Conservation (phyloP, 176 grass and related monocot species). For the Oryza glaberrima region DNA sequence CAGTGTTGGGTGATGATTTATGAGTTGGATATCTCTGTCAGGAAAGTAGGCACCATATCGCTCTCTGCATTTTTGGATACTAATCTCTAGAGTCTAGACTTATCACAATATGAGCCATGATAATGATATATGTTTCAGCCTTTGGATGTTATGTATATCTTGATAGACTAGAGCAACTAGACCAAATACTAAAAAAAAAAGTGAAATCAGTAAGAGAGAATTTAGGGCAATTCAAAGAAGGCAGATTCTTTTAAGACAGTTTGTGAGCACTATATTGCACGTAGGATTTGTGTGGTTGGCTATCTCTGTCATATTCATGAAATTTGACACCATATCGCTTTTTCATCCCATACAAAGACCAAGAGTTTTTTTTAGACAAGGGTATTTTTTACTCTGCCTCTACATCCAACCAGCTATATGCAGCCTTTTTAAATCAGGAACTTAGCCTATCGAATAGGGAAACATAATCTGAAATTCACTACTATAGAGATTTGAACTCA, state of each 20-base stretch:
- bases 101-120: not conserved
- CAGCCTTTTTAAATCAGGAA: too few species aligned
- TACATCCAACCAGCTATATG: too few species aligned
- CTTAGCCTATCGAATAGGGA: too few species aligned
- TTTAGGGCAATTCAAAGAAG: not conserved
- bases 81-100: not conserved
- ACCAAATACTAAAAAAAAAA: not conserved
- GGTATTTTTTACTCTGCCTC: too few species aligned
- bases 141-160: not conserved
- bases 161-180: not conserved
- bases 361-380: too few species aligned
- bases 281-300: not conserved
- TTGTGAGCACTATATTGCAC: not conserved
- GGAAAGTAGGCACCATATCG: not conserved
- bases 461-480: too few species aligned
- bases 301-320: not conserved
- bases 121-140: not conserved
- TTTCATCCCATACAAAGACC: not conserved
- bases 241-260: not conserved
- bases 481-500: too few species aligned
- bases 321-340: not conserved
- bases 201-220: not conserved
- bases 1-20: not conserved
- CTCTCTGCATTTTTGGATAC: not conserved
- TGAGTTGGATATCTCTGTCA: conserved; percentile 29